Base-by-base conservation (phyloP, 75 land plant genomes). In the Isoetes taiwanensis region DNA sequence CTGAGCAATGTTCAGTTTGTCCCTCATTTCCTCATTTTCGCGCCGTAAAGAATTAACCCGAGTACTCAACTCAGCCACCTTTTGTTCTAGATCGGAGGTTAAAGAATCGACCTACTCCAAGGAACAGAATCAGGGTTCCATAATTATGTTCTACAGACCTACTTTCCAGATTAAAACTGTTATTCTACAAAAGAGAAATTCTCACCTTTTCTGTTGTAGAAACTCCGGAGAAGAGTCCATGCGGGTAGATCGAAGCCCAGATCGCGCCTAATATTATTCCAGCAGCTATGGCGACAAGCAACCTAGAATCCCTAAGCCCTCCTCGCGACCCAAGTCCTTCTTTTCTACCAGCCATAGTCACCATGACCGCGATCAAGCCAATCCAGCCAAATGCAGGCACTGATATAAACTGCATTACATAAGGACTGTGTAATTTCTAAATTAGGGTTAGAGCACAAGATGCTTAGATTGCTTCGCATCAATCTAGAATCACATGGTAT, bases 221-320 rank as follows among this genome's bases (percentile, higher is more conserved):
- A n/a, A n/a, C n/a, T n/a, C n/a, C n/a, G 4, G 0, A 39, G 19
- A 84, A 59, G 52, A 85, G 54, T 5, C 85, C 95, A 30, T 81
- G 70, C 23, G 95, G 95, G 30, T 54, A 76, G 0, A 85, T 53
- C 43, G 62, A 79, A 33, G 96, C 96, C 69, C 72, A 82, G 50
- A 85, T 42, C 58, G 66, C 64, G 5, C 91, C 96, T 9, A 76
- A n/a, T 16, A 75, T 32, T 28, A 89, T 58, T 40, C 96, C 96
- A 35, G 78, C 57, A 8, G 40, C 70, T 25, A 89, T 69, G 11
- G 96, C 96, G 0, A 62, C 48, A 21, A 69, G 68, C 34, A 85
- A 66, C 38, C 72, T 38, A 40, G 80, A 89, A 21, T 73, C 63
- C 3, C 77, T 68, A 2, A 25, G 37, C 58, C 37, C 58, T 34